Base-by-base conservation (phyloP, 768 basidiomycete genomes). In the Lactarius hatsudake region DNA sequence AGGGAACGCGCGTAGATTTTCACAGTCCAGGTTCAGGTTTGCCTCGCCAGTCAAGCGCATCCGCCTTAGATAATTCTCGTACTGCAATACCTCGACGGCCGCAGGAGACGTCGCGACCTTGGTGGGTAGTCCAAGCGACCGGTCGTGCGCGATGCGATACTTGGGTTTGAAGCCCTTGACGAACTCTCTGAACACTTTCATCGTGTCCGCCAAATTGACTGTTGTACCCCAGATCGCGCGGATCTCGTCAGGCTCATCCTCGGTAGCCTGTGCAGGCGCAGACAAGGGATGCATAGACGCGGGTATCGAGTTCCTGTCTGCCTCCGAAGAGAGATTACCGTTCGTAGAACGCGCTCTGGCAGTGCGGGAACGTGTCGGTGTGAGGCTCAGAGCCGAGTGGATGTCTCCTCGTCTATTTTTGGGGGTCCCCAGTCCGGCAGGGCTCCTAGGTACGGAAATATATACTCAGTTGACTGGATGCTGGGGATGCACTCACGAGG, bases 181-280 rank as follows among this genome's bases (percentile, higher is more conserved):
- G 76, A 98, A 98, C 43, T 91, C 88, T 61, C 87, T 85, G 80
- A 98, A 98, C 23, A 89, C 78, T 72, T 88, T 89, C 92, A 98
- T 97, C 15, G 92, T 90, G 75, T 96, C 91, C 3, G 87, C 84
- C 32, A 99, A 83, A 71, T 93, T 91, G 72, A 99, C 95, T 1
- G 93, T 96, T 0, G 97, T 99, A 36, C 97, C 97, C 96, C 97
- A 99, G 68, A 99, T 93, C 28, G 94, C 94, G 63, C 92, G 84
- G 60, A 94, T 90, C 71, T 92, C 92, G 64, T 92, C 91, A 0
- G 89, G 89, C 63, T 89, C 88, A 67, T 90, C 89, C 68, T 89
- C 91, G 15, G 84, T 86, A 17, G 84, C 86, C 1, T 76, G 82
- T 34, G 80, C 83, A 18, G 83, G 86, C 8, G 82, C 90, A 62